Conservation (phyloP, 108 stramenopile species). For the Nannochloropsis salina region DNA sequence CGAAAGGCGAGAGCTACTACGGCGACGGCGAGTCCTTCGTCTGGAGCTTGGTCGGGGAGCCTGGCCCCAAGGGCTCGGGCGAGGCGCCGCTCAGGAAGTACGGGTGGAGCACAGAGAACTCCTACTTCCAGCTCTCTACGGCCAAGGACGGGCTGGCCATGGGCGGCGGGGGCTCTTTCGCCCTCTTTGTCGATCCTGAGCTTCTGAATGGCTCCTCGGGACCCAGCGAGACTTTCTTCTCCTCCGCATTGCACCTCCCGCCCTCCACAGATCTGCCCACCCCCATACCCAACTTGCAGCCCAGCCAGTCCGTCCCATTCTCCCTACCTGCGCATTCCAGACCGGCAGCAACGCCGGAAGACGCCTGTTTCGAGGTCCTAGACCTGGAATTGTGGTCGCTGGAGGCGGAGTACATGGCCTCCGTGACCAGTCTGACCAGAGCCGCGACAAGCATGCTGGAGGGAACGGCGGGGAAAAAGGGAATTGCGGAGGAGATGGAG, state of each 20-base stretch:
- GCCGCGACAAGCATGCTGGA: neutral
- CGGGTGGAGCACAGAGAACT: neutral
- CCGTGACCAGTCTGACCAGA: neutral
- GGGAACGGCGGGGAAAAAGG: neutral
- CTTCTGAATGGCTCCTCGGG: slow-evolving; percentile 9
- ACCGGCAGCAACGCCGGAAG: neutral
- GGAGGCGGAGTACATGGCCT: neutral
- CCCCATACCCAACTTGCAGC: neutral
- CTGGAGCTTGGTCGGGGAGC: slow-evolving; percentile 7
- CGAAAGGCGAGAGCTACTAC: slow-evolving; percentile 17
- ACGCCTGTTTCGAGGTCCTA: neutral
- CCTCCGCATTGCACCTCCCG: neutral
- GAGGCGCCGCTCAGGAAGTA: slow-evolving; percentile 13
- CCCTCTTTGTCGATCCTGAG: slow-evolving; percentile 12
- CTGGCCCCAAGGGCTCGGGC: neutral
- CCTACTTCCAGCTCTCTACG: slow-evolving; percentile 3
- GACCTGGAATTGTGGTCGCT: neutral
- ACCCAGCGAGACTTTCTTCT: neutral
- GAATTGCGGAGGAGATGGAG: neutral
- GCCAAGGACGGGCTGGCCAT: slow-evolving; percentile 8
- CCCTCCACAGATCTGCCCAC: neutral
- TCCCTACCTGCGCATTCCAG: neutral
- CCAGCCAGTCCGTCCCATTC: neutral
- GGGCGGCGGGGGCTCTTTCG: neutral
- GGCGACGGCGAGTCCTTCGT: neutral